Evolutionary conservation across 768 basidiomycete species (phyloP), one percentile per base, ranked within the genome.

Genomic region (Harrya chromipes): DNA sequence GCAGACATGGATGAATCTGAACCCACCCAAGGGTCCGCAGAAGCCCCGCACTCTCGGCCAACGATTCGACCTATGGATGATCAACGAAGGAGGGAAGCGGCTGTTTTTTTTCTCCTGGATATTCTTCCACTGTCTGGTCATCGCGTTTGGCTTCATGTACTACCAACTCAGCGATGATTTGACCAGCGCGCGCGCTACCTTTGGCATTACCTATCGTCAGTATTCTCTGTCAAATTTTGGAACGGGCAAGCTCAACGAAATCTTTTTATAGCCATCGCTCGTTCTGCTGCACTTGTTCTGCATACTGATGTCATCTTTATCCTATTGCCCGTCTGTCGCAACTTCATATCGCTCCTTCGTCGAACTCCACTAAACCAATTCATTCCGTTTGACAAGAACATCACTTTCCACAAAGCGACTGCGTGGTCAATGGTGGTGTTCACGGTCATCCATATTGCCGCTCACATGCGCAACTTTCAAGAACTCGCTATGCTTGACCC

Each of bases 281-380:
- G 93, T 68, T 70, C 85, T 4, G 88, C 94, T 37, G 95, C 94
- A 6, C 83, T 97, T 39, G 83, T 94, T 43, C 80, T 97, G 9
- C 92, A 97, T 60, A 78, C 95, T 60, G 90, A 97, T 70, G 85
- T 92, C 52, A 82, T 90, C 55, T 90, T 95, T 75, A 94, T 98
- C 68, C 83, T 97, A 43, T 80, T 98, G 26, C 95, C 94, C 23
- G 81, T 97, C 65, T 97, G 94, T 78, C 84, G 94, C 53, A 94
- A 92, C 72, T 92, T 97, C 72, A 81, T 97, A 68, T 94, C 93
- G 20, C 58, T 94, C 40, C 77, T 95, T 41, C 87, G 95, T 23
- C 83, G 85, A 46, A 92, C 91, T 1, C 82, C 93, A 3, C 74
- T 98, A 51, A 90, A 90, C 72, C 77, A 81, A 55, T 69, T 92